These are phyloP conservation scores for Asterophora lycoperdoides DNA, from an alignment of 768 basidiomycete species.

Conservation along the genomic window DNA sequence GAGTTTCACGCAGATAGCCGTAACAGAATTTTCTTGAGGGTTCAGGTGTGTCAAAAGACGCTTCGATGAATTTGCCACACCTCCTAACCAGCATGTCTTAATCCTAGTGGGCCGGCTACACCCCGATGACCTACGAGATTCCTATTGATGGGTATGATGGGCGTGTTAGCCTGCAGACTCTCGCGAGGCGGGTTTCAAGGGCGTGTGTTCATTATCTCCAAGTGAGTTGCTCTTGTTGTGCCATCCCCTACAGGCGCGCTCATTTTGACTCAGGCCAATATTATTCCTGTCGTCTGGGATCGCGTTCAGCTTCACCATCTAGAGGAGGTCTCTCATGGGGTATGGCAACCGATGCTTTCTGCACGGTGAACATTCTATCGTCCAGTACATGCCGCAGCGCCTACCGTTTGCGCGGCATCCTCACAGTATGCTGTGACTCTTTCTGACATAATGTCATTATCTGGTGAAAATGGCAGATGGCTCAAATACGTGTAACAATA, in stretches of 20 bases:
- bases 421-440: background rate
- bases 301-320: conserved; percentile 66
- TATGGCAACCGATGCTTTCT: conserved; percentile 70
- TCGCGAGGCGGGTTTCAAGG: conserved; percentile 64
- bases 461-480: background rate
- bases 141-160: conserved; percentile 66
- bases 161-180: conserved; percentile 59
- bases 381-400: background rate
- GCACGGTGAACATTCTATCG: conserved; percentile 6
- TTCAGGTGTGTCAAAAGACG: conserved; percentile 42
- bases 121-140: conserved; percentile 69
- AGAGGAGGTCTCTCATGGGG: conserved; percentile 63
- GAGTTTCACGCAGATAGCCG: conserved; percentile 63
- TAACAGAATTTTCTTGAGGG: conserved; percentile 55
- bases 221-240: conserved; percentile 31
- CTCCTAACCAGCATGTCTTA: background rate
- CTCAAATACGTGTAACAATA: too few relatives aligned
- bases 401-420: background rate
- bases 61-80: background rate
- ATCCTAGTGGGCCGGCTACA: conserved; percentile 64
- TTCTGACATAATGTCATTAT: background rate
- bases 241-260: background rate
- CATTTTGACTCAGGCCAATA: conserved; percentile 48
- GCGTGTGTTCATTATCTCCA: conserved; percentile 75
- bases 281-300: conserved; percentile 66